Conservation (phyloP, 1,139 yeast species). For the Geotrichum klebahnii region DNA sequence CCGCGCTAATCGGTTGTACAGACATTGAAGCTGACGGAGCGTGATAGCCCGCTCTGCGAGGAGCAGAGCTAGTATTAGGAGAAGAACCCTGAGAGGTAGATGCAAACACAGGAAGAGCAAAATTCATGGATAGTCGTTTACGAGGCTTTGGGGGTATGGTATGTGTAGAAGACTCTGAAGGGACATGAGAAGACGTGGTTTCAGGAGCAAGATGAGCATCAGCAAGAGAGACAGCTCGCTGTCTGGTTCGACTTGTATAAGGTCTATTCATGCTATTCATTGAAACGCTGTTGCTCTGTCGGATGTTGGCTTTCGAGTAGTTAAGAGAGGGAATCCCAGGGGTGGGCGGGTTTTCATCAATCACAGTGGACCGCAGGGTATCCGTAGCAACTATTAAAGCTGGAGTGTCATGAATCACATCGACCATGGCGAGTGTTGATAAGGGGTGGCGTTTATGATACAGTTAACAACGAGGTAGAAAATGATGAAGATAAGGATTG, state of each 20-base stretch:
- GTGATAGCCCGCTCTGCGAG: no score
- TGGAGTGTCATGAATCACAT: background rate
- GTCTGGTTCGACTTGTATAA: slow-evolving; percentile 5
- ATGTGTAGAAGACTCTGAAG: no score
- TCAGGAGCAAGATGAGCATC: background rate
- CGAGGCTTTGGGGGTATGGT: no score
- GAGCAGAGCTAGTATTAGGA: slow-evolving; percentile 2
- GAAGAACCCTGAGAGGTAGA: background rate
- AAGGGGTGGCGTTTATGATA: no score
- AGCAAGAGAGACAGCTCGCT: slow-evolving; percentile 14
- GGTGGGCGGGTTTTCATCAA: no score
- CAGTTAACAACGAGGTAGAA: no score
- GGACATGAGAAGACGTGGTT: slow-evolving; percentile 11
- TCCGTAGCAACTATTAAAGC: background rate
- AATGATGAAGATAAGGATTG: background rate
- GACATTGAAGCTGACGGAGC: slow-evolving; percentile 12
- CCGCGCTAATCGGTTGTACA: slow-evolving; percentile 17
- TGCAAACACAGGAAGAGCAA: slow-evolving; percentile 31
- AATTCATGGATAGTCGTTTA: slow-evolving; percentile 33
- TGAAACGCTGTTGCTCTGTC: slow-evolving; percentile 6
- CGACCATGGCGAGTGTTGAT: no score
- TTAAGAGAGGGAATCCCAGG: background rate
- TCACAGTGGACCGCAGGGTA: background rate
- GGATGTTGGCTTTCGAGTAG: slow-evolving; percentile 9
- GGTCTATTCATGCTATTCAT: background rate